phyloP scores from a whole-genome alignment of 257 asterid genomes.

The Scutellaria barbata region DNA sequence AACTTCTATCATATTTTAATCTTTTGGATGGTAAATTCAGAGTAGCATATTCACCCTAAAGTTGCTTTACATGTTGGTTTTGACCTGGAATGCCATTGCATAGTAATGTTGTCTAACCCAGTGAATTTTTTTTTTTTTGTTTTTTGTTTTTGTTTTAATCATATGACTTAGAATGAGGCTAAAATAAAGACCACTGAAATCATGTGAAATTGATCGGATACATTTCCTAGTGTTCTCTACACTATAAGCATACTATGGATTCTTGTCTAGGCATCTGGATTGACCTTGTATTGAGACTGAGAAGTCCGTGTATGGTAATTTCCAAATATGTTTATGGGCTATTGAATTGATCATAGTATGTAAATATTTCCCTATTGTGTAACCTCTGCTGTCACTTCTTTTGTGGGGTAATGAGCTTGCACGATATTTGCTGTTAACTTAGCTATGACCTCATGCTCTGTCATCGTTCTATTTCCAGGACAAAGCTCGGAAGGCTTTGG shows the following conservation, averaged over 20 bases:
- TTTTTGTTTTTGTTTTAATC: no score
- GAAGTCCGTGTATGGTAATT: not conserved
- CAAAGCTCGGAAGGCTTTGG: slow-evolving; percentile 88
- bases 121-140: not conserved
- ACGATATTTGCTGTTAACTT: not conserved
- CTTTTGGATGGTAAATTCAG: slow-evolving; percentile 1
- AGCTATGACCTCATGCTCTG: slow-evolving; percentile 13
- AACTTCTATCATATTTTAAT: not conserved
- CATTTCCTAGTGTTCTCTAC: not conserved
- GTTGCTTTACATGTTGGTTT: not conserved
- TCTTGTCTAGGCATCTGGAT: not conserved
- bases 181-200: slow-evolving; percentile 1
- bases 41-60: slow-evolving; percentile 6
- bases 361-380: not conserved
- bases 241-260: not conserved
- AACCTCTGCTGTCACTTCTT: not conserved
- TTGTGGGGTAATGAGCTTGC: slow-evolving; percentile 6
- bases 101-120: not conserved
- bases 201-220: not conserved
- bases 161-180: slow-evolving; percentile 1
- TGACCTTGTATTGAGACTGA: not conserved
- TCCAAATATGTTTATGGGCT: not conserved
- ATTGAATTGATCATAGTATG: not conserved
- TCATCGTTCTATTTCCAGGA: slow-evolving; percentile 54
- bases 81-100: not conserved